These are phyloP conservation scores for Solanum commersonii DNA, from an alignment of 257 asterid species.

Conservation along the genomic window DNA sequence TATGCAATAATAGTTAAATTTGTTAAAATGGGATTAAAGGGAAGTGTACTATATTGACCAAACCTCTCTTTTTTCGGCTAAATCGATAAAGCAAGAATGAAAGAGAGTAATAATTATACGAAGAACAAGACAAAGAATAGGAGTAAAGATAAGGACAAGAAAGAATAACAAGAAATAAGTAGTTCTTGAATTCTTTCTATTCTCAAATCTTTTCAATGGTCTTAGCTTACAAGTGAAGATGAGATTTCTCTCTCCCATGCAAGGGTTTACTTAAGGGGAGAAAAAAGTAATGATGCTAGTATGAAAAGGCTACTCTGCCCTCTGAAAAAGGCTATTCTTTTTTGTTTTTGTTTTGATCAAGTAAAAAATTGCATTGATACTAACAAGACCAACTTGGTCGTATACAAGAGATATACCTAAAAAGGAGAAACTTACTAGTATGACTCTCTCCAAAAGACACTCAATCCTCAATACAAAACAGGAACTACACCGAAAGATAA, in stretches of 20 bases:
- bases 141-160: background rate
- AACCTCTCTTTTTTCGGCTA: background rate
- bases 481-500: background rate
- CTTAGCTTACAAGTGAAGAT: background rate
- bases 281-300: background rate
- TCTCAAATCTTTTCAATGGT: background rate
- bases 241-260: background rate
- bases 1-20: background rate
- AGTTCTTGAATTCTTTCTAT: background rate
- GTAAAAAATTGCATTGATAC: background rate
- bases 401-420: background rate
- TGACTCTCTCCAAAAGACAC: background rate
- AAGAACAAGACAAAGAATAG: background rate
- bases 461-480: background rate
- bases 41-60: background rate
- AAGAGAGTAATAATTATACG: background rate
- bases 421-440: background rate
- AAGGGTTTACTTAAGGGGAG: background rate
- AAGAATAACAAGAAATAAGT: background rate
- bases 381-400: background rate
- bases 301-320: background rate
- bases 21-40: background rate
- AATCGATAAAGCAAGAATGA: no score
- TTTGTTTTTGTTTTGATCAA: background rate
- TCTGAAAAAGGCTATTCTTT: background rate